A percentile compares a stretch with the other conserved stretches of the same genome.
These are phyloP conservation scores for Talaromyces stipitatus DNA, from an alignment of 495 filamentous ascomycete species.

Conservation along the genomic window DNA sequence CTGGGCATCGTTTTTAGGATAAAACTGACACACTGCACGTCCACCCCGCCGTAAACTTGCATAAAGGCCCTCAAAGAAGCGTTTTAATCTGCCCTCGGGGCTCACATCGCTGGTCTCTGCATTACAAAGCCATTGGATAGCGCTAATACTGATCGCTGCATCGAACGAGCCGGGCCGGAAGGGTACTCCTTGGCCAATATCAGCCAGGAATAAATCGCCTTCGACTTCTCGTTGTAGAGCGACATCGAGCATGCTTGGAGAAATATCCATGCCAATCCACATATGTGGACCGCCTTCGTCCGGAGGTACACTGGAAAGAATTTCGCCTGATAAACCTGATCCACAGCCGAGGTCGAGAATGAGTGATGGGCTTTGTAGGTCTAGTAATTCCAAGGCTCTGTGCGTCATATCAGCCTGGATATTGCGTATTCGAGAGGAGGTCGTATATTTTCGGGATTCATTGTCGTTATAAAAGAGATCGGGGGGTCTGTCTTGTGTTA, in stretches of 20 bases:
- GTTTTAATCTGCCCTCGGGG: constrained; percentile 60
- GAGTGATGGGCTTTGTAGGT: constrained; percentile 69
- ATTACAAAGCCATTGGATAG: constrained; percentile 97
- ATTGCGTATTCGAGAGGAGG: constrained; percentile 85
- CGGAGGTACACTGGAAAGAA: constrained; percentile 58
- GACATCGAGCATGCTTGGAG: constrained; percentile 85
- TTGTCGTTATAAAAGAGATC: constrained; percentile 95
- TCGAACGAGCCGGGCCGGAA: constrained; percentile 92
- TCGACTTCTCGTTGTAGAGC: constrained; percentile 87
- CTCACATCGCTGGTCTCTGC: constrained; percentile 80
- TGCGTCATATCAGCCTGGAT: constrained; percentile 93
- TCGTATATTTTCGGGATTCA: constrained; percentile 97
- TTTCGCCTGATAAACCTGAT: constrained; percentile 89
- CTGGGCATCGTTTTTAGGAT: constrained; percentile 90
- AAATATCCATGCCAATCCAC: constrained; percentile 94
- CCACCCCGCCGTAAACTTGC: constrained; percentile 76
- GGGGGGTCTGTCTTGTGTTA: constrained; percentile 54
- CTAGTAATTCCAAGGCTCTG: constrained; percentile 83
- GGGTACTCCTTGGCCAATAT: constrained; percentile 92
- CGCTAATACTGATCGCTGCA: constrained; percentile 87
- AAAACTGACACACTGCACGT: constrained; percentile 92
- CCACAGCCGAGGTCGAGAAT: constrained; percentile 96
- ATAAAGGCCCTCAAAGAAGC: constrained; percentile 93
- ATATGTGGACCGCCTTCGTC: constrained; percentile 77
- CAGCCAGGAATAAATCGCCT: constrained; percentile 83